Evolutionary conservation across 2,329 filamentous ascomycete genomes (phyloP).

Genomic region (Truncatella angustata): DNA sequence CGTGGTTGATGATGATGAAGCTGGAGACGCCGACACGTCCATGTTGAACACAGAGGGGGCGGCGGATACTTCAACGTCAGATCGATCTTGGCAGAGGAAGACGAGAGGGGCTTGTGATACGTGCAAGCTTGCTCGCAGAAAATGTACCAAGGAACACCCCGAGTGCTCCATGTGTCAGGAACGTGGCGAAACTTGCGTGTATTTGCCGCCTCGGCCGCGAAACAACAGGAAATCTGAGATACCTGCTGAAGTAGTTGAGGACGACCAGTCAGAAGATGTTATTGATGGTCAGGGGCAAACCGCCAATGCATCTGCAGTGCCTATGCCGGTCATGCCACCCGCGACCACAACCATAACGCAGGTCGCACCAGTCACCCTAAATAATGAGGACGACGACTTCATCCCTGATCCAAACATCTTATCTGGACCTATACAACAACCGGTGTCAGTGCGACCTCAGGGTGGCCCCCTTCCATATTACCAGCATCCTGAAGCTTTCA

Average conservation of each 20-base stretch:
- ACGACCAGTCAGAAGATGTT: slow-evolving; percentile 18
- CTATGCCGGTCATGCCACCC: not conserved
- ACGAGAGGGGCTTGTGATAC: slow-evolving; percentile 32
- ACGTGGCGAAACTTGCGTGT: slow-evolving; percentile 24
- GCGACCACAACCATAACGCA: too few relatives aligned
- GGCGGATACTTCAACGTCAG: slow-evolving; percentile 9
- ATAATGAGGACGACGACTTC: slow-evolving; percentile 30
- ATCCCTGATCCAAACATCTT: slow-evolving; percentile 31
- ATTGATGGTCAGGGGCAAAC: slow-evolving; percentile 18
- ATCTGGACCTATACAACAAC: slow-evolving; percentile 23
- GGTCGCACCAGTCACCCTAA: slow-evolving; percentile 4
- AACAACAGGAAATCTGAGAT: slow-evolving; percentile 22
- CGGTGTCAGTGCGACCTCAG: not conserved
- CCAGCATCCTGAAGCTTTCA: slow-evolving; percentile 3
- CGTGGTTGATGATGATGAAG: slow-evolving; percentile 22
- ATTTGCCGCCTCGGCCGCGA: slow-evolving; percentile 26
- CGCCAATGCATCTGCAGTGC: not conserved
- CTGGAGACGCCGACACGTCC: not conserved
- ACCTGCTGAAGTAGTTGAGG: slow-evolving; percentile 16
- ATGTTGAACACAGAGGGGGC: not conserved
- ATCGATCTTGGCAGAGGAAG: slow-evolving; percentile 19
- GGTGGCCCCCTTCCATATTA: not conserved
- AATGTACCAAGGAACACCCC: slow-evolving; percentile 35
- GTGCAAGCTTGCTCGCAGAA: slow-evolving; percentile 27
- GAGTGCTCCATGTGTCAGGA: slow-evolving; percentile 28